Evolutionary conservation across 176 grass and related monocot species (phyloP), one percentile per base, ranked within the genome.

Genomic region (Carex parvula): DNA sequence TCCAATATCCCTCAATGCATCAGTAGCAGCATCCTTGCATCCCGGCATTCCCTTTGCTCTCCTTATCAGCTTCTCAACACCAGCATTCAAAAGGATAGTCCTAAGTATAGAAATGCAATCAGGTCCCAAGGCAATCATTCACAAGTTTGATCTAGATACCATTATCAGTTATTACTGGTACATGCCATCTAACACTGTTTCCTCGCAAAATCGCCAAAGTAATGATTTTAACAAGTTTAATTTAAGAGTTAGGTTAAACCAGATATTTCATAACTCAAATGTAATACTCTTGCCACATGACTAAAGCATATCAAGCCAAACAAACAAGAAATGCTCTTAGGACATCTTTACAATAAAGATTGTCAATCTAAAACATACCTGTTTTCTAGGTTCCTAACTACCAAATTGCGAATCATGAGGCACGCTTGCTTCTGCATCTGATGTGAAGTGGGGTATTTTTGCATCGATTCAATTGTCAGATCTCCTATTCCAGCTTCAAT

Each of bases 321-420:
- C 9, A 26, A 21, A 48, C 37, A 82, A 82, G 12, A 81, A 24
- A 58, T 46, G 11, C 9, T 41, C 16, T 70, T 6, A 54, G n/a
- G 13, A 60, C 17, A 21, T n/a, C 32, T 50, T 71, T 10, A 24
- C 42, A 14, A 15, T 21, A 75, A 44, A 24, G 52, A 22, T 20
- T 54, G 44, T 50, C 71, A 54, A 75, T 75, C 46, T 75, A 52
- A 52, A 56, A 1, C 30, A 63, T 86, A 98, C 95, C 92, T 93
- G 84, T 98, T 95, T 82, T 95, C 91, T 68, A 89, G 88, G 81
- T 98, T 98, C 69, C 95, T 93, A 78, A 88, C 95, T 12, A 95
- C 92, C 58, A 98, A 93, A 87, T 98, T 98, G 16, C 93, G 91
- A 87, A 98, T 95, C 96, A 98, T 98, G 62, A 93, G 89, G 15